Conservation (phyloP, 352 stramenopile genomes). For the Elongisporangium undulatum region DNA sequence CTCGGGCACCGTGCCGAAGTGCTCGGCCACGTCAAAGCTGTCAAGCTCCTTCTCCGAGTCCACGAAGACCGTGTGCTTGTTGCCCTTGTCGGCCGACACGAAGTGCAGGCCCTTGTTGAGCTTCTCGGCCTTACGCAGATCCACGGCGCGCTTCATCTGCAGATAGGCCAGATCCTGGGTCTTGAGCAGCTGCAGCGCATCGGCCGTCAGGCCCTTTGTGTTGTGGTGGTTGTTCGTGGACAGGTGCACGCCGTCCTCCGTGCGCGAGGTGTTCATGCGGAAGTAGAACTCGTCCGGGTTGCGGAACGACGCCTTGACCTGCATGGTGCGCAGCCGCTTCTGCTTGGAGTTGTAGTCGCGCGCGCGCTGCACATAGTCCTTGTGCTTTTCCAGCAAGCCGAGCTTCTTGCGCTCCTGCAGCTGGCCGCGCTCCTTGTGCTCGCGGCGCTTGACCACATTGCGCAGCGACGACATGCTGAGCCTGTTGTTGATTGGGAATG, state of each 20-base stretch:
- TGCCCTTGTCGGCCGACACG: conserved; percentile 64
- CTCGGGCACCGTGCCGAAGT: conserved; percentile 90
- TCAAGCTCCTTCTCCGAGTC: conserved; percentile 73
- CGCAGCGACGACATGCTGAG: conserved; percentile 79
- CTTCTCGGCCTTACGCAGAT: conserved; percentile 77
- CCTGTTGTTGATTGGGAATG: conserved; percentile 1
- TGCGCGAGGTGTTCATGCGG: conserved; percentile 90
- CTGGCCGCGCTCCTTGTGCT: conserved; percentile 98
- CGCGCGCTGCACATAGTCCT: conserved; percentile 97
- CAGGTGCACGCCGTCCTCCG: conserved; percentile 68
- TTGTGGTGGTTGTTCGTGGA: conserved; percentile 66
- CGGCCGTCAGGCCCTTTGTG: conserved; percentile 46
- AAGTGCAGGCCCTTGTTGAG: conserved; percentile 76
- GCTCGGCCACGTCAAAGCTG: conserved; percentile 86
- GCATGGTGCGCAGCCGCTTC: conserved; percentile 82
- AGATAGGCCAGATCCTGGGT: conserved; percentile 96
- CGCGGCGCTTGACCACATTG: conserved; percentile 98
- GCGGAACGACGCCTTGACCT: conserved; percentile 91
- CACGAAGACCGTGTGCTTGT: conserved; percentile 95
- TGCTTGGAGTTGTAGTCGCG: conserved; percentile 96
- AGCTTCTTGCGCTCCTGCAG: conserved; percentile 90
- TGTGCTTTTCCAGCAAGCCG: conserved; percentile 97
- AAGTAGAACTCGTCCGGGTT: conserved; percentile 99
- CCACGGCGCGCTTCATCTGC: conserved; percentile 82
- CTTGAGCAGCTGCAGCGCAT: conserved; percentile 91